phyloP scores from a whole-genome alignment of 1,284 basidiomycete species.

The Irpex rosettiformis region DNA sequence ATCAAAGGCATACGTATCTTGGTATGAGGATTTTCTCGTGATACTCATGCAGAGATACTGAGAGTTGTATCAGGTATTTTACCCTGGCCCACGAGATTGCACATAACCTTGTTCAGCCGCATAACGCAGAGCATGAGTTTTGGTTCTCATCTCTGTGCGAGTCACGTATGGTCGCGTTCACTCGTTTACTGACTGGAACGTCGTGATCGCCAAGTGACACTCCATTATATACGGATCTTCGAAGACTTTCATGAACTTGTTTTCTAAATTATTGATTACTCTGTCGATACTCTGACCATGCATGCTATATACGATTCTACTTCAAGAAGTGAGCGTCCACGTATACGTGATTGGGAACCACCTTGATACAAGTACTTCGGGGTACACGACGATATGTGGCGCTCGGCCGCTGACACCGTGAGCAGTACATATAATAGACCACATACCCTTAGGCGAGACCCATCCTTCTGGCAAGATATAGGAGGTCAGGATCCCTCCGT shows the following conservation, averaged over 20 bases:
- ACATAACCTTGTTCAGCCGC: conserved; percentile 76
- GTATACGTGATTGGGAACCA: no score
- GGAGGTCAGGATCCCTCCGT: no score
- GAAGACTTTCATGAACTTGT: background rate
- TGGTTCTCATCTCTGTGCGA: conserved; percentile 93
- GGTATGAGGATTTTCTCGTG: conserved; percentile 37
- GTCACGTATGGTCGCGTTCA: conserved; percentile 35
- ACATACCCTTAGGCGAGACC: no score
- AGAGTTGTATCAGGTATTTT: conserved; percentile 65
- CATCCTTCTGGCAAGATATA: no score
- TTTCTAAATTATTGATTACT: no score
- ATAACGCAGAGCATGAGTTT: conserved; percentile 89
- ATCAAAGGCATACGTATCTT: conserved; percentile 77
- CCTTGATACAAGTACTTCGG: no score
- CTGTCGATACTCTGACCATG: no score
- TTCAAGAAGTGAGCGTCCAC: no score
- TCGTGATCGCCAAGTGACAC: background rate
- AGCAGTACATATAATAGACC: no score
- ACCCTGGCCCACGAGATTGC: conserved; percentile 91
- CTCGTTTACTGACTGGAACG: background rate
- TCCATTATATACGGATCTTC: background rate
- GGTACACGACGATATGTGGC: no score
- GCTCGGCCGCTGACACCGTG: no score
- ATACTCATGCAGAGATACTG: background rate
- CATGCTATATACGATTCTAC: no score